Evolutionary conservation across 768 basidiomycete genomes (phyloP).

Genomic region (Leccinum obscurum): DNA sequence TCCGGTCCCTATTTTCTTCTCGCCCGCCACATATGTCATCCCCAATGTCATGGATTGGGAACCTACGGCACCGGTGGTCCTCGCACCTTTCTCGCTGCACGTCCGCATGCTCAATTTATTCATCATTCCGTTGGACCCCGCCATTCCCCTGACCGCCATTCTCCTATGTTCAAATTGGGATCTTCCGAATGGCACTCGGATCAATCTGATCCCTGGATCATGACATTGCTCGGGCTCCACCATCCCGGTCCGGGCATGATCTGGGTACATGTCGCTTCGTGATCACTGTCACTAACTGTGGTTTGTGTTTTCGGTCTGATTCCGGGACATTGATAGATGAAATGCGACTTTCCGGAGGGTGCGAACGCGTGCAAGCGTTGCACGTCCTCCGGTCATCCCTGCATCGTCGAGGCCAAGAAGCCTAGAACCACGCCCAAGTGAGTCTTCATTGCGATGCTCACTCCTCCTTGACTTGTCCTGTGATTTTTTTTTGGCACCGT

Average conservation of each 20-base stretch:
- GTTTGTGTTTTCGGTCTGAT: constrained; percentile 13
- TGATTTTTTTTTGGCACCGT: constrained; percentile 1
- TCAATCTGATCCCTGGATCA: constrained; percentile 5
- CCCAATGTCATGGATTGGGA: constrained; percentile 15
- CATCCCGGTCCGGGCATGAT: constrained; percentile 1
- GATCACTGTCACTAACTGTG: constrained; percentile 7
- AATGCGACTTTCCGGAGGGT: constrained; percentile 75
- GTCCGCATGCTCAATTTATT: constrained; percentile 1
- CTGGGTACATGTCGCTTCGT: background rate
- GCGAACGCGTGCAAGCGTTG: constrained; percentile 81
- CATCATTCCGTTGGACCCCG: constrained; percentile 8
- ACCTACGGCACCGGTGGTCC: constrained; percentile 8
- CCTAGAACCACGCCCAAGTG: constrained; percentile 79
- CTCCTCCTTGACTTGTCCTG: constrained; percentile 2
- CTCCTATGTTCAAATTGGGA: constrained; percentile 15
- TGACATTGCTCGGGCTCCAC: constrained; percentile 9
- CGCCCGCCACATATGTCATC: background rate
- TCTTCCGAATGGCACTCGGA: constrained; percentile 8
- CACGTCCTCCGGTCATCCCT: constrained; percentile 67
- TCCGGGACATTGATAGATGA: constrained; percentile 57
- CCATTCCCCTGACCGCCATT: constrained; percentile 4
- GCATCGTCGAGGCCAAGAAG: constrained; percentile 83
- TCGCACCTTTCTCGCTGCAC: background rate
- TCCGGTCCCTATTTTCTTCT: constrained; percentile 1
- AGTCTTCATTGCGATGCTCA: constrained; percentile 39